Evolutionary conservation across 148 eudicot genomes (phyloP).

Genomic region (Talinum fruticosum): DNA sequence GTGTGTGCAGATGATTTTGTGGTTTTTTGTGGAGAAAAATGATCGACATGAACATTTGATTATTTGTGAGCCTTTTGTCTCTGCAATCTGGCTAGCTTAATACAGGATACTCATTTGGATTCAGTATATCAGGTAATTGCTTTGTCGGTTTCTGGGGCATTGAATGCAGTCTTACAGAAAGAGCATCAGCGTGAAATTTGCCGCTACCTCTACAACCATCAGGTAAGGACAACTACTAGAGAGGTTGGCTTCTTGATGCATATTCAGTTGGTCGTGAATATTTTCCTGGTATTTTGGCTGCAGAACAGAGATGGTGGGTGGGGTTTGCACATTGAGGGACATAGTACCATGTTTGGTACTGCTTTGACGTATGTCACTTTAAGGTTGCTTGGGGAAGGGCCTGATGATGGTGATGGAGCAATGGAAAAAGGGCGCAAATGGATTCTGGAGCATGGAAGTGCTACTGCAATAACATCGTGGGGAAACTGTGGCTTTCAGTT

Average conservation of each 20-base stretch:
- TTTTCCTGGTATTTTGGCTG: conserved; percentile 20
- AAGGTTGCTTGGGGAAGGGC: conserved; percentile 90
- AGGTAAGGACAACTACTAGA: conserved; percentile 42
- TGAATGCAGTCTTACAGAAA: conserved; percentile 80
- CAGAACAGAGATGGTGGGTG: conserved; percentile 99
- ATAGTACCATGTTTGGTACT: conserved; percentile 96
- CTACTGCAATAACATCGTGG: conserved; percentile 94
- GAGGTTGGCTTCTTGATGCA: background rate
- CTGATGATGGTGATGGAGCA: conserved; percentile 84
- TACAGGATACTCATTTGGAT: conserved; percentile 13
- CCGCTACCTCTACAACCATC: conserved; percentile 95
- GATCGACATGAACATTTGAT: background rate
- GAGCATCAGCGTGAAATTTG: conserved; percentile 84
- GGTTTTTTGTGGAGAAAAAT: background rate
- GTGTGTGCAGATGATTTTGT: background rate
- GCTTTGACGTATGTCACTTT: conserved; percentile 79
- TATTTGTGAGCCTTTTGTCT: background rate
- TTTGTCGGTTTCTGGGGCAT: conserved; percentile 73
- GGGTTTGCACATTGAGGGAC: conserved; percentile 98
- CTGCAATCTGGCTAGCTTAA: conserved; percentile 5
- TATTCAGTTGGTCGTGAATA: background rate
- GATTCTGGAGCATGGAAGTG: conserved; percentile 90
- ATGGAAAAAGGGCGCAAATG: conserved; percentile 84
- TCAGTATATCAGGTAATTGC: conserved; percentile 65
- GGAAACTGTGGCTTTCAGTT: conserved; percentile 99